phyloP scores from a whole-genome alignment of 2,329 filamentous ascomycete species.

The Diaporthe nobilis region DNA sequence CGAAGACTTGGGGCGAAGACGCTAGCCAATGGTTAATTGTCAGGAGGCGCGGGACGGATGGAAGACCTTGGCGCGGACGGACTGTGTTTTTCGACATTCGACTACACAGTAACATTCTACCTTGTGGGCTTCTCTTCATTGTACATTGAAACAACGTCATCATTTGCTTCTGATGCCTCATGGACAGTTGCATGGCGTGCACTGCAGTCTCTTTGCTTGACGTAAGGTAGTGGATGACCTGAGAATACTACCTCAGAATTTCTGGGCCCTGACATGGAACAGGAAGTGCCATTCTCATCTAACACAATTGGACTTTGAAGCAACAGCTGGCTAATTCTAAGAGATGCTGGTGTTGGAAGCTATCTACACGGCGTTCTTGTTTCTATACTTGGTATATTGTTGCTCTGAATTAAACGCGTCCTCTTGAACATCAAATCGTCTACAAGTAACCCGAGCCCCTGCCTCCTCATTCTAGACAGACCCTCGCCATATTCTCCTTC shows the following conservation, averaged over 20 bases:
- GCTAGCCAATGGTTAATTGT: constrained; percentile 22
- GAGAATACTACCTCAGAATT: too few species aligned
- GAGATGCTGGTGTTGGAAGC: background rate
- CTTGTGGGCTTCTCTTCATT: background rate
- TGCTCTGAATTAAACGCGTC: too few species aligned
- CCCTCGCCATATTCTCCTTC: background rate
- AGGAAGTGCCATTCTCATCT: background rate
- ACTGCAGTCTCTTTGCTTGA: background rate
- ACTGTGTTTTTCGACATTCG: background rate
- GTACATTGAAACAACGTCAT: background rate
- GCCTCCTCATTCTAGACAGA: constrained; percentile 9
- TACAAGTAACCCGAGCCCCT: background rate
- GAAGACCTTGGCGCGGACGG: constrained; percentile 7
- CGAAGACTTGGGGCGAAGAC: constrained; percentile 12
- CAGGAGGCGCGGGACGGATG: constrained; percentile 22
- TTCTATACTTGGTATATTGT: background rate
- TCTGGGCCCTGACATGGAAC: background rate
- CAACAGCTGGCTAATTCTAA: background rate
- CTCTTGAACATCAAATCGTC: background rate
- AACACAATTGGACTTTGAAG: background rate
- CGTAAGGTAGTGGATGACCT: background rate
- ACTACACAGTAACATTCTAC: background rate
- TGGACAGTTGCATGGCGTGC: background rate
- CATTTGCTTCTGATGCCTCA: background rate
- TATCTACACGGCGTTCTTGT: background rate